Evolutionary conservation across 352 stramenopile species (phyloP).

Genomic region (Plasmopara halstedii): DNA sequence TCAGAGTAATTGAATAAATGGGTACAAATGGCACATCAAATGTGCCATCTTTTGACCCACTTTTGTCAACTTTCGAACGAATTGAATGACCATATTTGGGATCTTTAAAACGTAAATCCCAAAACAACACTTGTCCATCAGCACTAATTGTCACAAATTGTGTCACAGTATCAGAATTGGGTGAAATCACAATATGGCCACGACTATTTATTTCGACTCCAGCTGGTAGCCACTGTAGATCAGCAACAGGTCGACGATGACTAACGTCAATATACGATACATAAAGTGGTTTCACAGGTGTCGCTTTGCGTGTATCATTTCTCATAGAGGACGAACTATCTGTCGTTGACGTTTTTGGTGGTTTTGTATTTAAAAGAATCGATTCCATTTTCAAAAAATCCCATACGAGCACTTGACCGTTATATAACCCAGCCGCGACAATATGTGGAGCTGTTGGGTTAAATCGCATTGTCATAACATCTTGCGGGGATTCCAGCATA

Average conservation of each 20-base stretch:
- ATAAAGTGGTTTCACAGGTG: slow-evolving; percentile 61
- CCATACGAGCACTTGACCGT: slow-evolving; percentile 89
- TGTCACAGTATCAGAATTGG: slow-evolving; percentile 41
- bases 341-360: no score
- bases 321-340: slow-evolving; percentile 12
- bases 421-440: slow-evolving; percentile 74
- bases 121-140: slow-evolving; percentile 89
- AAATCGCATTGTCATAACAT: slow-evolving; percentile 85
- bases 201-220: slow-evolving; percentile 85
- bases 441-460: slow-evolving; percentile 84
- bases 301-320: slow-evolving; percentile 42
- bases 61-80: slow-evolving; percentile 58
- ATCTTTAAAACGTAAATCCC: slow-evolving; percentile 88
- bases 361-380: slow-evolving; percentile 47
- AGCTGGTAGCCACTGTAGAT: slow-evolving; percentile 83
- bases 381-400: slow-evolving; percentile 81
- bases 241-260: slow-evolving; percentile 78
- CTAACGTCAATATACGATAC: slow-evolving; percentile 85
- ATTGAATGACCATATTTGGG: slow-evolving; percentile 67
- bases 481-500: slow-evolving; percentile 88
- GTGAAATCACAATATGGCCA: slow-evolving; percentile 65
- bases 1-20: slow-evolving; percentile 76
- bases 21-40: slow-evolving; percentile 74
- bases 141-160: slow-evolving; percentile 91
- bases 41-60: slow-evolving; percentile 38